Evolutionary conservation across 352 stramenopile genomes (phyloP).

Genomic region (Peronospora belbahrii): DNA sequence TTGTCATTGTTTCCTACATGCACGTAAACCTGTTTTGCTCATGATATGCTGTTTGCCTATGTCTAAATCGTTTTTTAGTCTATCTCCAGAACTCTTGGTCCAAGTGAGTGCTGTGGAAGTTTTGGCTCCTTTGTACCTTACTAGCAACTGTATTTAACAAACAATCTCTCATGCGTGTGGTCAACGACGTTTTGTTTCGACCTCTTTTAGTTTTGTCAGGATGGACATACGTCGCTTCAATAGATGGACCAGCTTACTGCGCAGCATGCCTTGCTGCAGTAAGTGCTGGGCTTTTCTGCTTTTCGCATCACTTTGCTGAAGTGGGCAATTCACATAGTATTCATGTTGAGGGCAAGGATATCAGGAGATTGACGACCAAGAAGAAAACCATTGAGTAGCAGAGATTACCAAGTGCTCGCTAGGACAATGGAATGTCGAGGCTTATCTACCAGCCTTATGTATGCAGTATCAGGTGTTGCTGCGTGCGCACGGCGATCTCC

Average conservation of each 20-base stretch:
- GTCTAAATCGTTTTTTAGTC: conserved; percentile 29
- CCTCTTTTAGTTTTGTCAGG: conserved; percentile 54
- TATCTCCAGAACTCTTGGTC: conserved; percentile 65
- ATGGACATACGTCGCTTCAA: conserved; percentile 64
- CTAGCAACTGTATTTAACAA: no score
- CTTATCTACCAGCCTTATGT: conserved; percentile 29
- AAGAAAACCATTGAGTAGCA: conserved; percentile 35
- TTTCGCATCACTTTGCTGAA: conserved; percentile 50
- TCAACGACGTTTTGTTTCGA: conserved; percentile 3
- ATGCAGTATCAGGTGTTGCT: conserved; percentile 17
- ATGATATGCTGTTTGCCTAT: neutral
- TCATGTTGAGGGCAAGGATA: conserved; percentile 12
- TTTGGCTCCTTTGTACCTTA: no score
- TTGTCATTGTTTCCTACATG: neutral
- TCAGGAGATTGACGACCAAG: conserved; percentile 5
- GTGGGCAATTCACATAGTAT: conserved; percentile 21
- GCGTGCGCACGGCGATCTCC: conserved; percentile 47
- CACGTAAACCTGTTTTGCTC: conserved; percentile 2
- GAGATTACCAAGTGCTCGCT: conserved; percentile 1
- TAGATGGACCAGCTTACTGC: conserved; percentile 62
- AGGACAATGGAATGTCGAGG: conserved; percentile 8
- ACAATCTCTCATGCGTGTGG: no score
- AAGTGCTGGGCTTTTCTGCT: conserved; percentile 56
- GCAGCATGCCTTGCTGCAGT: conserved; percentile 50
- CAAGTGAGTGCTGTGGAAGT: conserved; percentile 51